Evolutionary conservation across 345 rosid genomes (phyloP).

Genomic region (Hibiscus mutabilis): DNA sequence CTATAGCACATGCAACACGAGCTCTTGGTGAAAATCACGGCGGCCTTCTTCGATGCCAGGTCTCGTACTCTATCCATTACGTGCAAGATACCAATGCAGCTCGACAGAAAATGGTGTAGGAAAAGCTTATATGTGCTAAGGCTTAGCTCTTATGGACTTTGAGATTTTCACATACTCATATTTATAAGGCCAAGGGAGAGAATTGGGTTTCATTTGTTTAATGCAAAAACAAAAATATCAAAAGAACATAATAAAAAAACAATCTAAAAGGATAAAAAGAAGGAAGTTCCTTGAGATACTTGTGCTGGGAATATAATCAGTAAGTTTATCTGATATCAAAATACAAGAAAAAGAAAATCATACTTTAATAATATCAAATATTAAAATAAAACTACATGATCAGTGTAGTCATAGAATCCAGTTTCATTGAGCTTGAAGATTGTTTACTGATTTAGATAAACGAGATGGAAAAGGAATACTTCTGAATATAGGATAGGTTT

Average conservation of each 20-base stretch:
- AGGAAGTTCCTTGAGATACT: slow-evolving; percentile 36
- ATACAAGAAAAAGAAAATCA: slow-evolving; percentile 9
- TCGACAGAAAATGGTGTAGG: background rate
- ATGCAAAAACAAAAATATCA: slow-evolving; percentile 9
- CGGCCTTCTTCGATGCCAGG: slow-evolving; percentile 81
- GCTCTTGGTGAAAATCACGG: slow-evolving; percentile 96
- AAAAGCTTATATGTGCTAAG: slow-evolving; percentile 13
- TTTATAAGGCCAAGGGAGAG: slow-evolving; percentile 50
- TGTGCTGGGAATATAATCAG: slow-evolving; percentile 1
- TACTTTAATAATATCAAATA: background rate
- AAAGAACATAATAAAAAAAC: slow-evolving; percentile 5
- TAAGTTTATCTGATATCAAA: background rate
- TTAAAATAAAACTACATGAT: background rate
- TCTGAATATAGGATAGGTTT: background rate
- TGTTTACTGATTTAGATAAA: background rate
- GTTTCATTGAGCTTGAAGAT: too few relatives aligned
- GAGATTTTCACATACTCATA: slow-evolving; percentile 38
- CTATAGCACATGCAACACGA: slow-evolving; percentile 97
- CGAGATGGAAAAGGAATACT: background rate
- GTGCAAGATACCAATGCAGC: slow-evolving; percentile 5
- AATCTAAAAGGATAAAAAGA: slow-evolving; percentile 10
- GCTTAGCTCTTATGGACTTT: slow-evolving; percentile 23
- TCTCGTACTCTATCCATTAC: slow-evolving; percentile 74
- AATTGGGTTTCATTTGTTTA: slow-evolving; percentile 26
- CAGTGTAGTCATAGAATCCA: background rate